Percentiles rank a stretch among this genome's conserved stretches.
Conservation (phyloP, 495 filamentous ascomycete genomes). For the Neurospora hispaniola region DNA sequence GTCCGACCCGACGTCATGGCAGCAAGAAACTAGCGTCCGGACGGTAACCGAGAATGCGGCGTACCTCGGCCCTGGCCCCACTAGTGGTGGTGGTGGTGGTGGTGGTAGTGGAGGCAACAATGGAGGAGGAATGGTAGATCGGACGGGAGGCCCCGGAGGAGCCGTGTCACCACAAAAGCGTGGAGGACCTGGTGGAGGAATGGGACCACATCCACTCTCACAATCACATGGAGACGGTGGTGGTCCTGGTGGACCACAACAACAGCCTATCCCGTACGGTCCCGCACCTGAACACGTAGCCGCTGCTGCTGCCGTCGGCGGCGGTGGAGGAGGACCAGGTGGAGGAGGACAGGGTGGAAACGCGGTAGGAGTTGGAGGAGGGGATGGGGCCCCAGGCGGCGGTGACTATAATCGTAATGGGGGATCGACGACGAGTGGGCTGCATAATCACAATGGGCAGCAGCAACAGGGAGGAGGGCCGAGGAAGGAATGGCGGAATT, state of each 20-base stretch:
- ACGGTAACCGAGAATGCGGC: constrained; percentile 55
- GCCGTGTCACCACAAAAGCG: constrained; percentile 34
- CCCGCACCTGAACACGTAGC: neutral
- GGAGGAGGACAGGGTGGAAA: neutral
- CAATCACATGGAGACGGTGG: constrained; percentile 6
- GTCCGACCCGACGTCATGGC: constrained; percentile 66
- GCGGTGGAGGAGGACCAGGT: neutral
- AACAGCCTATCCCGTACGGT: neutral
- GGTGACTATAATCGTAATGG: neutral
- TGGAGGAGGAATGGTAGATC: neutral
- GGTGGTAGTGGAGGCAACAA: neutral
- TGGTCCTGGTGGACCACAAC: neutral
- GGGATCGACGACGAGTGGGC: neutral
- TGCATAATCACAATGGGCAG: neutral
- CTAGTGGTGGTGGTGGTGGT: neutral
- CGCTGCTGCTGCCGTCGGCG: neutral
- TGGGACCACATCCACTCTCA: neutral
- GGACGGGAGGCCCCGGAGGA: neutral
- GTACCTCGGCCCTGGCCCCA: constrained; percentile 17
- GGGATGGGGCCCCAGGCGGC: neutral
- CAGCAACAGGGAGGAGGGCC: constrained; percentile 4
- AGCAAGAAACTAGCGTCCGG: constrained; percentile 70
- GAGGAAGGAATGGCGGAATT: constrained; percentile 43
- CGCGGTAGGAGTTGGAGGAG: neutral
- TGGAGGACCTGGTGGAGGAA: constrained; percentile 11